Conservation (phyloP, 2,329 filamentous ascomycete genomes). For the Parafenestella ontariensis region DNA sequence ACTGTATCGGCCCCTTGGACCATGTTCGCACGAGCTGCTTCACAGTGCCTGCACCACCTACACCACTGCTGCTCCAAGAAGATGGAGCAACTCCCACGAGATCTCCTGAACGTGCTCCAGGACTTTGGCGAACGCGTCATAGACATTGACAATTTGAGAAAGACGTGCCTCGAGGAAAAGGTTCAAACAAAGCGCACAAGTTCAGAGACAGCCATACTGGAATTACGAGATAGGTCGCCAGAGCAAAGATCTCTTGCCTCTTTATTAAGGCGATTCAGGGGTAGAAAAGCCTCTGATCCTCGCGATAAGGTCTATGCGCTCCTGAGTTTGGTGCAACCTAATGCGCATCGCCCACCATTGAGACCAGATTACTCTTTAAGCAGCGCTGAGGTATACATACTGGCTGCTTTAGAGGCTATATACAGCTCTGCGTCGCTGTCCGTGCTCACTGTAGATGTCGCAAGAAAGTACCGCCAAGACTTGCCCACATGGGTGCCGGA, state of each 20-base stretch:
- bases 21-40: neutral
- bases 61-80: no score
- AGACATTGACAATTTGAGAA: no score
- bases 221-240: neutral
- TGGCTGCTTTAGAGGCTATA: neutral
- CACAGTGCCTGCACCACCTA: no score
- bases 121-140: no score
- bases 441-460: neutral
- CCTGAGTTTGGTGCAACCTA: neutral
- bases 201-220: neutral
- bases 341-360: neutral
- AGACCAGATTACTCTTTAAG: neutral
- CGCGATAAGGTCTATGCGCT: slow-evolving; percentile 5
- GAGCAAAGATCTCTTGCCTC: neutral
- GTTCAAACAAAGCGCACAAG: no score
- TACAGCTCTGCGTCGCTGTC: no score
- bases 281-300: neutral
- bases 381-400: neutral
- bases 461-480: neutral
- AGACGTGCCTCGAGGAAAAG: no score
- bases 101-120: no score
- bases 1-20: neutral
- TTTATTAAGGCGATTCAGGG: neutral
- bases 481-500: slow-evolving; percentile 5
- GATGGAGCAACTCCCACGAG: no score